These are phyloP conservation scores for Alternaria arborescens DNA, from an alignment of 2,329 filamentous ascomycete genomes.

Conservation along the genomic window DNA sequence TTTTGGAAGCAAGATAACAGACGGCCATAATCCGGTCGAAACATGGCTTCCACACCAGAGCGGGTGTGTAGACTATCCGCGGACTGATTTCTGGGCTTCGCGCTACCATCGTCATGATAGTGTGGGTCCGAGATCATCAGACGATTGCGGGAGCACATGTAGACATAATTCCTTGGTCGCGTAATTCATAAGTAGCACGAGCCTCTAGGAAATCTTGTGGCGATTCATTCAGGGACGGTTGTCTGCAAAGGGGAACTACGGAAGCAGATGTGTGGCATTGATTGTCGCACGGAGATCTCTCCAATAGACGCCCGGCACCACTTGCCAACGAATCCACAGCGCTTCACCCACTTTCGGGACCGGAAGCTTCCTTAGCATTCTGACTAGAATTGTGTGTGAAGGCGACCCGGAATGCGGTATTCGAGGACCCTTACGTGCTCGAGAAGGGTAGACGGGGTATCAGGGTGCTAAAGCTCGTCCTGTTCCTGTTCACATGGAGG, in stretches of 20 bases:
- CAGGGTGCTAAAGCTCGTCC: conserved; percentile 32
- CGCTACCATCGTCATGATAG: conserved; percentile 23
- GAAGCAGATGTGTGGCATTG: conserved; percentile 38
- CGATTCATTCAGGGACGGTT: conserved; percentile 15
- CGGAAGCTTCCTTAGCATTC: conserved; percentile 17
- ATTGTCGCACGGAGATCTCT: conserved; percentile 44
- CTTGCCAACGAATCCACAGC: conserved; percentile 44
- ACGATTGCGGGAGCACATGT: conserved; percentile 13
- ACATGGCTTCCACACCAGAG: conserved; percentile 5
- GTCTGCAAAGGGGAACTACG: conserved; percentile 17
- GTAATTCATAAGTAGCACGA: conserved; percentile 16
- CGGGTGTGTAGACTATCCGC: conserved; percentile 11
- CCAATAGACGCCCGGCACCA: conserved; percentile 46
- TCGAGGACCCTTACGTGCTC: conserved; percentile 15
- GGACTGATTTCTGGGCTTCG: conserved; percentile 18
- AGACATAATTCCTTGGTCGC: conserved; percentile 16
- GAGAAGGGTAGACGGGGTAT: conserved; percentile 32
- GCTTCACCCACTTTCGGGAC: conserved; percentile 36
- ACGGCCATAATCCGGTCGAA: conserved; percentile 10
- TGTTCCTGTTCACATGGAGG: conserved; percentile 31
- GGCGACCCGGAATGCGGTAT: conserved; percentile 23
- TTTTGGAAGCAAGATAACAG: conserved; percentile 18
- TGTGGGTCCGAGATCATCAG: conserved; percentile 22
- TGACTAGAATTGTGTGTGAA: conserved; percentile 28
- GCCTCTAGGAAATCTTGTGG: conserved; percentile 9